Percentiles rank a stretch among this genome's conserved stretches.
Evolutionary conservation across 805 yeast species (phyloP).

Genomic region (Metschnikowia hibisci): DNA sequence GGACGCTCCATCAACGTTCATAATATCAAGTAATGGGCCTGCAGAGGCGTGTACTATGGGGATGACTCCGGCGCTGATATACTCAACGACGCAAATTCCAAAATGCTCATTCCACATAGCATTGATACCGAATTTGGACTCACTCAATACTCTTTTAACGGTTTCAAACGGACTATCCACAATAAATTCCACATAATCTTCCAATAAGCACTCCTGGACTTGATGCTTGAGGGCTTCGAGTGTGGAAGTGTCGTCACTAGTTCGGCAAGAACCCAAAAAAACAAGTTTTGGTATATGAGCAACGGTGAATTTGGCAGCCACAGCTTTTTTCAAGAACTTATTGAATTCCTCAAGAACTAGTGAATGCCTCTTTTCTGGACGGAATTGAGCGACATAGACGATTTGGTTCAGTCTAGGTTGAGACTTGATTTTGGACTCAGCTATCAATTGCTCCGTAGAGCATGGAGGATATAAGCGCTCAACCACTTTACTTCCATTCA

Average conservation of each 20-base stretch:
- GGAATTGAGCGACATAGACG: conserved; percentile 81
- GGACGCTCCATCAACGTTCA: conserved; percentile 25
- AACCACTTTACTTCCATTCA: conserved; percentile 30
- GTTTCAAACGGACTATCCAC: conserved; percentile 71
- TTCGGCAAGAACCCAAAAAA: conserved; percentile 82
- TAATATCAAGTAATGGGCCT: conserved; percentile 89
- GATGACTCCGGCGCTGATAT: conserved; percentile 76
- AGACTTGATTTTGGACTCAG: conserved; percentile 3
- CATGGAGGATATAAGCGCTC: conserved; percentile 84
- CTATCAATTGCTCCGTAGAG: conserved; percentile 53
- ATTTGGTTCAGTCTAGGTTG: conserved; percentile 35
- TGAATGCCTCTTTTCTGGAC: conserved; percentile 90
- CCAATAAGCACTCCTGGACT: conserved; percentile 30
- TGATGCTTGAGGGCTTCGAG: conserved; percentile 47
- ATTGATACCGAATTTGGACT: conserved; percentile 74
- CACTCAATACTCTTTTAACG: conserved; percentile 51
- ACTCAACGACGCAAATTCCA: conserved; percentile 96
- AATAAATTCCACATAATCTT: conserved; percentile 48
- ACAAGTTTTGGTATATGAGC: conserved; percentile 51
- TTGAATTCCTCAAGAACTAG: conserved; percentile 64
- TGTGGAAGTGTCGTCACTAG: conserved; percentile 56
- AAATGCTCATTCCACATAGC: conserved; percentile 99
- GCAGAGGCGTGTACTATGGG: conserved; percentile 94
- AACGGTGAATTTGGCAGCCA: conserved; percentile 18
- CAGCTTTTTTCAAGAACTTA: conserved; percentile 38